Evolutionary conservation across 257 asterid species (phyloP), one percentile per base, ranked within the genome.

Genomic region (Penstemon eatonii): DNA sequence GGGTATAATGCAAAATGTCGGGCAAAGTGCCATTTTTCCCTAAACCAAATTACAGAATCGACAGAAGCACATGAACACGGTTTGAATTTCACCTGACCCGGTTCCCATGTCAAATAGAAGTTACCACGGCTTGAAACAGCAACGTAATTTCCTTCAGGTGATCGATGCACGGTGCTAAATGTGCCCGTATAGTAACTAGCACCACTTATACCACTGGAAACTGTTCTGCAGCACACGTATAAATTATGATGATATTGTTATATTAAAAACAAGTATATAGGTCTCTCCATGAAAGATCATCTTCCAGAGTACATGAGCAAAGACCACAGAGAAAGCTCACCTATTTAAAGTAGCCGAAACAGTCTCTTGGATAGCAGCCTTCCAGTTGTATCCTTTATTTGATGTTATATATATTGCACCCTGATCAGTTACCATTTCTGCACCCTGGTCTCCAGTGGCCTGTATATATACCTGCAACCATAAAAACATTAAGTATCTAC

Each of bases 71-170:
- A 10, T 69, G 38, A 5, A 68, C 11, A 73, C 55, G 25, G 50
- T 4, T 65, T 44, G 40, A 70, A 83, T 75, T 73, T 71, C 71
- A 94, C 97, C 99, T 94, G 99, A 71, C 99, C 97, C 40, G 97
- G 99, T 75, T 94, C 92, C 99, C 99, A 94, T 63, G 99, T 94
- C 87, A 94, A 76, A 69, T 80, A 94, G 86, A 94, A 94, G 88
- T 93, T 93, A 56, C 99, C 99, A 50, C 99, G 99, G 82, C 97
- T 93, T 76, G 97, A 93, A 69, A 91, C 99, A 67, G 99, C 99
- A 65, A 93, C 96, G 81, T 93, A 93, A 66, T 85, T 86, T 68
- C 99, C 97, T 12, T 93, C 96, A 42, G 96, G 97, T 57, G 99
- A 93, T 75, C 99, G 96, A 73, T 87, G 91, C 54, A 93, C 96